Base-by-base conservation (phyloP, 192 early-diverging fungal genomes). In the Funneliformis mosseae region DNA sequence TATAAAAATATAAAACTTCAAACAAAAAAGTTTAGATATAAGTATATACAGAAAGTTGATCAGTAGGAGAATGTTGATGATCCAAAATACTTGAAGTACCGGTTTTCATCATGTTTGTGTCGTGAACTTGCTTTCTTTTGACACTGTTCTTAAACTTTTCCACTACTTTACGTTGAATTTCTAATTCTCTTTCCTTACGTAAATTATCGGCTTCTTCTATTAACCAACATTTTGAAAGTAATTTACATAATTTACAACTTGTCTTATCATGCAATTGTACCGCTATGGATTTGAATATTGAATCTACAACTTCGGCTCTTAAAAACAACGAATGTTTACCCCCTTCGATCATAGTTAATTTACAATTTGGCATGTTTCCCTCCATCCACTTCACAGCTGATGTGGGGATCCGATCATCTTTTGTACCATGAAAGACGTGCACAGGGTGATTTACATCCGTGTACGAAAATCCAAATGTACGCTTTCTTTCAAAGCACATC, bases 301-400 rank as follows among this genome's bases (percentile, higher is more conserved):
- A 63, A 38, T 81, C 82, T 18, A 86, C 85, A 9, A 86, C 79
- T 79, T 86, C 85, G 21, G 82, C 83, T 23, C 85, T 67, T 80
- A 83, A 83, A 4, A 86, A 41, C 21, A 86, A 62, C 63, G 82
- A 83, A 79, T 86, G 85, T 4, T 83, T 86, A 14, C 85, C 85
- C 23, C 83, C 83, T 18, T 86, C 85, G n/a, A 86, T 80, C 18
- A 86, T 75, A n/a, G 82, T 86, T 39, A 86, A 72, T 55, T 81
- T 86, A 59, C 85, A 86, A n/a, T 86, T 81, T 45, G 83, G 71
- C 68, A 86, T 72, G 43, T 77, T 50, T 59, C 82, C 79, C 42
- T 86, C 85, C 85, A 86, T 86, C 85, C 85, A 86, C 66, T 83
- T 81, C 23, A 86, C 85, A 4, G 85, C 85, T 55, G 83, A 81